phyloP scores from a whole-genome alignment of 2,329 filamentous ascomycete genomes.

The Penicillium sp. region DNA sequence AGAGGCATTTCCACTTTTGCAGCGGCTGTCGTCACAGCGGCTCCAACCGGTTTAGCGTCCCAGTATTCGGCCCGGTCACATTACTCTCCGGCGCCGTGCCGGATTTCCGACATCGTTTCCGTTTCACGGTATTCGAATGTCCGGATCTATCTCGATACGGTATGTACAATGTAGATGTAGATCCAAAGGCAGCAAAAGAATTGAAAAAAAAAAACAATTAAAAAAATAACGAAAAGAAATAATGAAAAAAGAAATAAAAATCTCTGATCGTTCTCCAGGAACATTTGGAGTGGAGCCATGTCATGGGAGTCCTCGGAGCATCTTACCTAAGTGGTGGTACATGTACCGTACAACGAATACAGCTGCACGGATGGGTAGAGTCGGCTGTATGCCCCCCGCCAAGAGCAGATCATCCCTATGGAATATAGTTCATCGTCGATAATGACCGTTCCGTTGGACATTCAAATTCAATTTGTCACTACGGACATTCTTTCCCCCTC shows the following conservation, averaged over 20 bases:
- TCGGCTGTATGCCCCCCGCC: neutral
- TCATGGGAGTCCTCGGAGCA: neutral
- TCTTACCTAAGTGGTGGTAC: neutral
- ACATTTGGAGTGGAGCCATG: neutral
- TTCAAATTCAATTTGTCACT: too few relatives aligned
- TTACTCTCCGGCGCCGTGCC: conserved; percentile 8
- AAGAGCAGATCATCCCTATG: neutral
- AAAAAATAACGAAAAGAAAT: neutral
- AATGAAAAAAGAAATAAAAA: neutral
- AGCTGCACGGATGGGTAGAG: neutral
- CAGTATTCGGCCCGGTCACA: conserved; percentile 21
- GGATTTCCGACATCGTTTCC: neutral
- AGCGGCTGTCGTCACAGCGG: conserved; percentile 5
- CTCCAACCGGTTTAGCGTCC: conserved; percentile 7
- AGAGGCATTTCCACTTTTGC: conserved; percentile 22
- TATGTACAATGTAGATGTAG: too few relatives aligned
- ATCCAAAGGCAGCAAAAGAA: too few relatives aligned
- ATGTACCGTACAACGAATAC: neutral
- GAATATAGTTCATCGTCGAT: too few relatives aligned
- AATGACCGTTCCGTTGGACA: too few relatives aligned
- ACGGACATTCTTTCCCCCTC: too few relatives aligned
- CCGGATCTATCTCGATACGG: neutral
- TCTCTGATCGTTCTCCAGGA: neutral
- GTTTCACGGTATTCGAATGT: neutral
- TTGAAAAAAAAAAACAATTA: neutral